Conservation (phyloP, 345 rosid genomes). For the Bruguiera sexangula region DNA sequence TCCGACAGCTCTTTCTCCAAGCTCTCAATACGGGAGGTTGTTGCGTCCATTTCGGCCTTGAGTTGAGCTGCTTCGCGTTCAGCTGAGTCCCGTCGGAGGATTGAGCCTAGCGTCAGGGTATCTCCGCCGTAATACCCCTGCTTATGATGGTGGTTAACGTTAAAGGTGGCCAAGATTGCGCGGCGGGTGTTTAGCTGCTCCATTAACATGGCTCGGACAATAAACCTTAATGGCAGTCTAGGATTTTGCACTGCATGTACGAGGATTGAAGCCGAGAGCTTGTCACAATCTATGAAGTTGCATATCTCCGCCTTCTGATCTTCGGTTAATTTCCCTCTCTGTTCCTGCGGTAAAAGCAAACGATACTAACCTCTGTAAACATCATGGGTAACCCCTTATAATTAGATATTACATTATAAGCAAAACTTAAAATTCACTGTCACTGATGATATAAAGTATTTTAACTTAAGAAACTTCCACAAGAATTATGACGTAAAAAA, state of each 20-base stretch:
- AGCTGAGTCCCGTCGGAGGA: slow-evolving; percentile 67
- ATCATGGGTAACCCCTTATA: no score
- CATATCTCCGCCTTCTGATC: slow-evolving; percentile 61
- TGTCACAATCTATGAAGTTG: slow-evolving; percentile 64
- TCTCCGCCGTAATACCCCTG: slow-evolving; percentile 7
- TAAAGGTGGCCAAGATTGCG: slow-evolving; percentile 38
- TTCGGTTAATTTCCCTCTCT: slow-evolving; percentile 49
- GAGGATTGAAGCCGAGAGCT: slow-evolving; percentile 61
- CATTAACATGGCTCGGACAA: slow-evolving; percentile 75
- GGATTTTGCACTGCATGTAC: slow-evolving; percentile 82
- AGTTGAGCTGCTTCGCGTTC: slow-evolving; percentile 50
- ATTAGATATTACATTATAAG: no score
- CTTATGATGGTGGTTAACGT: slow-evolving; percentile 10
- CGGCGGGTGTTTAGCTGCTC: slow-evolving; percentile 78
- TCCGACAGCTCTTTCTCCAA: slow-evolving; percentile 61
- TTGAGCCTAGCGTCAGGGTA: slow-evolving; percentile 53
- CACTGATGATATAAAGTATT: no score
- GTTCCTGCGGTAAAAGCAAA: slow-evolving; percentile 36
- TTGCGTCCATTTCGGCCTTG: slow-evolving; percentile 64
- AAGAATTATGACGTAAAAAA: no score
- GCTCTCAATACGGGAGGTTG: slow-evolving; percentile 57
- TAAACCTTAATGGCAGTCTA: slow-evolving; percentile 67
- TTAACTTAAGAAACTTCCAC: no score
- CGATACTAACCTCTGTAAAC: no score
- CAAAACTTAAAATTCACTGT: no score